Conservation (phyloP, 1,284 basidiomycete genomes). For the Heliocybe sulcata region DNA sequence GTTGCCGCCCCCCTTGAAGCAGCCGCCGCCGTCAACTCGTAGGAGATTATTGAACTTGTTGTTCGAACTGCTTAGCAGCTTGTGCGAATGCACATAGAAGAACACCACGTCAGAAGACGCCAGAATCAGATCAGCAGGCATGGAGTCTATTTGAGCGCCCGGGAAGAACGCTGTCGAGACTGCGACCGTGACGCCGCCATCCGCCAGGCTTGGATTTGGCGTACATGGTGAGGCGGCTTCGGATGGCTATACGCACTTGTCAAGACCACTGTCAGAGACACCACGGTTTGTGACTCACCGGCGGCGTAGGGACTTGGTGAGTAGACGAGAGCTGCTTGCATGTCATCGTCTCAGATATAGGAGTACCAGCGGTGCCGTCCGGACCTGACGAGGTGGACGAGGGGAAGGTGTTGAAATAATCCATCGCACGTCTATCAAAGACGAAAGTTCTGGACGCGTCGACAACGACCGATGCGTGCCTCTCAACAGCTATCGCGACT, state of each 20-base stretch:
- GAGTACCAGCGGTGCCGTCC: neutral
- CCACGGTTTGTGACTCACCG: neutral
- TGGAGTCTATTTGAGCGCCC: conserved; percentile 6
- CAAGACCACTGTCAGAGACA: too few species aligned
- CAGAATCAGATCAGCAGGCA: conserved; percentile 12
- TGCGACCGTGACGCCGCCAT: neutral
- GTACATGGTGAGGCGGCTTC: neutral
- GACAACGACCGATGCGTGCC: too few species aligned
- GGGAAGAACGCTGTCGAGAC: conserved; percentile 12
- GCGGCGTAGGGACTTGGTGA: neutral
- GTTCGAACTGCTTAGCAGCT: conserved; percentile 10
- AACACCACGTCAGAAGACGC: conserved; percentile 16
- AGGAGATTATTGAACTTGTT: conserved; percentile 12
- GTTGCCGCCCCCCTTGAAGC: conserved; percentile 11
- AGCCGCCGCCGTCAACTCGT: neutral
- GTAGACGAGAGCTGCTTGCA: neutral
- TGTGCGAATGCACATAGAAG: conserved; percentile 16
- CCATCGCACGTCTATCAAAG: too few species aligned
- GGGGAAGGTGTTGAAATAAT: neutral
- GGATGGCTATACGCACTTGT: too few species aligned
- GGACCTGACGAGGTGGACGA: neutral
- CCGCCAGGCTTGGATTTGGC: neutral
- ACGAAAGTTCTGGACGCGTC: too few species aligned
- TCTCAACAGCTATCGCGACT: too few species aligned
- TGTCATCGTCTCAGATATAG: neutral